phyloP scores from a whole-genome alignment of 192 early-diverging fungal species.

The Coemansia sp. region DNA sequence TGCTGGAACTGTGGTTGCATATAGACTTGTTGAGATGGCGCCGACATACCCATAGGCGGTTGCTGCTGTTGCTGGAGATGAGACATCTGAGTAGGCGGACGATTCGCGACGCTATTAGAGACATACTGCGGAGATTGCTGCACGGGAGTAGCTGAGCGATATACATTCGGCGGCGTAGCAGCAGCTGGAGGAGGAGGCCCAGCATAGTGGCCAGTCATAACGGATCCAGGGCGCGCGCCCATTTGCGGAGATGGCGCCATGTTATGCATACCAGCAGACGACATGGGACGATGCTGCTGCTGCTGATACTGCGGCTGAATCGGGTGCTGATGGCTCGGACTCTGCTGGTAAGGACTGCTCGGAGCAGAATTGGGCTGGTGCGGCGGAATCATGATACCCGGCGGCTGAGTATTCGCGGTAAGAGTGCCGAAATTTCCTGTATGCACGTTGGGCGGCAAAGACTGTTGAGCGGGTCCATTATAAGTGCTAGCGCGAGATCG shows the following conservation, averaged over 20 bases:
- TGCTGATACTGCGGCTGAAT: slow-evolving; percentile 5
- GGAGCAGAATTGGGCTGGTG: slow-evolving; percentile 11
- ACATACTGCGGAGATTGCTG: slow-evolving; percentile 2
- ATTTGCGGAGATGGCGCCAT: background rate
- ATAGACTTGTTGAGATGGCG: slow-evolving; percentile 27
- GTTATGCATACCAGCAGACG: background rate
- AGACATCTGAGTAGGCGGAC: background rate
- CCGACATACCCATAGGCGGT: slow-evolving; percentile 8
- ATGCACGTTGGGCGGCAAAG: slow-evolving; percentile 8
- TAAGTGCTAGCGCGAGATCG: slow-evolving; percentile 40
- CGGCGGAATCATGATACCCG: slow-evolving; percentile 10
- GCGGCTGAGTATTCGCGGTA: slow-evolving; percentile 35
- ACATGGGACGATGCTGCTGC: slow-evolving; percentile 1
- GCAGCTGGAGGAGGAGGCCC: background rate
- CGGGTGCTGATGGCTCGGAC: background rate
- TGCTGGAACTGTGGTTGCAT: slow-evolving; percentile 8
- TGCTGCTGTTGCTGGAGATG: background rate
- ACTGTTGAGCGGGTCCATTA: slow-evolving; percentile 18
- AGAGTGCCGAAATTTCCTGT: slow-evolving; percentile 50
- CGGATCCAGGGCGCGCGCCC: background rate
- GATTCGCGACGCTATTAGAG: background rate
- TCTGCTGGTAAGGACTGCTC: background rate
- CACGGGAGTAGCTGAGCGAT: slow-evolving; percentile 26
- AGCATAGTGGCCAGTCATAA: background rate
- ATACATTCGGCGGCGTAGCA: slow-evolving; percentile 7